Percentiles rank a stretch among this genome's conserved stretches.
Conservation (phyloP, 163 green algal species). For the Chlorella variabilis region DNA sequence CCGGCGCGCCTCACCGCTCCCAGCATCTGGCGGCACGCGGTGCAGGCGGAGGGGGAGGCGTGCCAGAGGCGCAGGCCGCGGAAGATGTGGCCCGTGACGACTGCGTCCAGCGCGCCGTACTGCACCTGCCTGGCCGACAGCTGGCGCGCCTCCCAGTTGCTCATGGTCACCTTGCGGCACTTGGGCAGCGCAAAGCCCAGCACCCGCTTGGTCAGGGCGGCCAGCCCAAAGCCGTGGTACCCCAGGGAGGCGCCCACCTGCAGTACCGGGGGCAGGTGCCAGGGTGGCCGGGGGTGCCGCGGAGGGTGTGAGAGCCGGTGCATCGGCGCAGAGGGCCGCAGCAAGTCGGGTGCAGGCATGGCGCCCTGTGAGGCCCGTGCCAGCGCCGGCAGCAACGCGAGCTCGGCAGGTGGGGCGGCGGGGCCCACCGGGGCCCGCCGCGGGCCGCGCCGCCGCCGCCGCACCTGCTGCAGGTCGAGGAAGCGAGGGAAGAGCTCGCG, state of each 20-base stretch:
- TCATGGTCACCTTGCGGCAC: conserved; percentile 18
- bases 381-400: no score
- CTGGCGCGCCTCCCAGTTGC: conserved; percentile 35
- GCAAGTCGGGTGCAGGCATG: no score
- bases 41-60: conserved; percentile 67
- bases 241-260: conserved; percentile 21
- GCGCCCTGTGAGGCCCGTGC: background rate
- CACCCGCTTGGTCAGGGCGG: conserved; percentile 41
- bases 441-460: no score
- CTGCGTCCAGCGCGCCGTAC: conserved; percentile 47
- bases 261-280: background rate
- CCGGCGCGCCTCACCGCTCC: conserved; percentile 39
- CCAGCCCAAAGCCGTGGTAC: conserved; percentile 45
- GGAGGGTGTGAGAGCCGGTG: background rate
- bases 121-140: conserved; percentile 28
- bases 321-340: no score
- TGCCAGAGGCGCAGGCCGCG: conserved; percentile 76
- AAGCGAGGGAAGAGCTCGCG: conserved; percentile 32
- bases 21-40: conserved; percentile 49
- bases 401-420: background rate
- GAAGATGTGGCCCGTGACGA: conserved; percentile 61
- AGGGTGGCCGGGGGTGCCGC: background rate
- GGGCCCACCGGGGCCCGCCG: no score
- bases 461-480: conserved; percentile 46
- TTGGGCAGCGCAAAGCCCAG: conserved; percentile 43